These are phyloP conservation scores for Bolboschoenoplectus hybrid DNA, from an alignment of 202 grass and related monocot genomes.

Conservation along the genomic window DNA sequence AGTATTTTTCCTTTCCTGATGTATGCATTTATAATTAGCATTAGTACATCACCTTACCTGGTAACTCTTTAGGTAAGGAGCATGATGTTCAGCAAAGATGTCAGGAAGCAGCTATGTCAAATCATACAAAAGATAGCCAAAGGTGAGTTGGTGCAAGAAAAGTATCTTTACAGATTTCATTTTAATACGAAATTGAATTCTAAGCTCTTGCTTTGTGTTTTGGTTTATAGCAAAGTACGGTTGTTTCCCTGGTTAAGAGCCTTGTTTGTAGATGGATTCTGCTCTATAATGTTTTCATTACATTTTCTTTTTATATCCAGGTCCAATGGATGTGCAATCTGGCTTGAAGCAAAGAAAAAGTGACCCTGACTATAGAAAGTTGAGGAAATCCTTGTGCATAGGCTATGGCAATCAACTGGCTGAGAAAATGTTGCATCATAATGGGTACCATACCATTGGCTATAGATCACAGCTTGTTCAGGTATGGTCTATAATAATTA, in stretches of 20 bases:
- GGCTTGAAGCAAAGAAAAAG: slow-evolving; percentile 52
- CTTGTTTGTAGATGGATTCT: neutral
- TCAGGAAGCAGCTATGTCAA: slow-evolving; percentile 91
- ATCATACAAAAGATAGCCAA: slow-evolving; percentile 88
- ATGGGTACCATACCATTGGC: slow-evolving; percentile 95
- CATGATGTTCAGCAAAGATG: slow-evolving; percentile 98
- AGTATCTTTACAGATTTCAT: neutral
- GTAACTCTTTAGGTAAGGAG: slow-evolving; percentile 57
- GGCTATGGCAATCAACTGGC: slow-evolving; percentile 95
- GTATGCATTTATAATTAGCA: slow-evolving; percentile 25
- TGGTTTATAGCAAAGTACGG: neutral
- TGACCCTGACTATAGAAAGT: slow-evolving; percentile 74
- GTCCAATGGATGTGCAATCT: slow-evolving; percentile 62
- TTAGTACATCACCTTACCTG: slow-evolving; percentile 24
- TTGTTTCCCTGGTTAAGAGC: neutral
- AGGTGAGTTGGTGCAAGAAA: slow-evolving; percentile 48
- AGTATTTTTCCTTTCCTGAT: neutral
- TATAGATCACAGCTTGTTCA: slow-evolving; percentile 91
- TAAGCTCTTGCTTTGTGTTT: neutral
- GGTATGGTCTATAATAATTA: slow-evolving; percentile 46
- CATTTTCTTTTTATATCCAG: slow-evolving; percentile 51
- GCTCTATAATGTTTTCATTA: neutral
- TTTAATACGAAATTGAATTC: neutral
- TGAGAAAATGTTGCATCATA: slow-evolving; percentile 94
- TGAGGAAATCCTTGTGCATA: slow-evolving; percentile 79